Percentiles rank a stretch among this genome's conserved stretches.
Evolutionary conservation across 352 stramenopile genomes (phyloP).

Genomic region (Phytophthora pluvialis): DNA sequence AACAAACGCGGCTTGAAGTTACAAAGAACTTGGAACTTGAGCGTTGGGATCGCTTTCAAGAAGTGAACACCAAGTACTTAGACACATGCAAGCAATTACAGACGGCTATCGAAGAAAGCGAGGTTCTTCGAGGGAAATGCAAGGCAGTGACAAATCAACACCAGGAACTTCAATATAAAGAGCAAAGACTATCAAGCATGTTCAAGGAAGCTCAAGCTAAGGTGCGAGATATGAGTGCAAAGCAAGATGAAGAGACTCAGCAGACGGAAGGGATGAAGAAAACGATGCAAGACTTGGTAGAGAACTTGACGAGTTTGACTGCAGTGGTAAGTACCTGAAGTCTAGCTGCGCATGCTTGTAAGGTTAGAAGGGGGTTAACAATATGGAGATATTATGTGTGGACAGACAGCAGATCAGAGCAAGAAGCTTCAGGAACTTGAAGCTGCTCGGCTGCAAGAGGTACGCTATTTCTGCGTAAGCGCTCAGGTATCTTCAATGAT

Average conservation of each 20-base stretch:
- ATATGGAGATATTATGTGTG: background rate
- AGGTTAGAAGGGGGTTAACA: background rate
- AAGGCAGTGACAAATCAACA: conserved; percentile 41
- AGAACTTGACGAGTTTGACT: conserved; percentile 72
- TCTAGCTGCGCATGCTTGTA: background rate
- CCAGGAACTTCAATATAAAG: conserved; percentile 37
- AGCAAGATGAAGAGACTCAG: conserved; percentile 42
- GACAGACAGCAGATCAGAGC: conserved; percentile 66
- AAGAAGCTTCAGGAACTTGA: conserved; percentile 73
- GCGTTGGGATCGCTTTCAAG: conserved; percentile 72
- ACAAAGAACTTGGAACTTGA: conserved; percentile 67
- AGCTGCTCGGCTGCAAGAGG: conserved; percentile 47
- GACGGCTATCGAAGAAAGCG: conserved; percentile 29
- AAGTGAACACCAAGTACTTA: conserved; percentile 76
- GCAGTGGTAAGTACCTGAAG: conserved; percentile 40
- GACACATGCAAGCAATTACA: conserved; percentile 55
- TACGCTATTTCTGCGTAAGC: conserved; percentile 12
- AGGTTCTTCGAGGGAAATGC: conserved; percentile 38
- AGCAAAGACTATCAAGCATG: conserved; percentile 30
- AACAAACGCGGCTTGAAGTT: conserved; percentile 56
- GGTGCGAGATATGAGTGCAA: conserved; percentile 23
- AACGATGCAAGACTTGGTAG: conserved; percentile 70
- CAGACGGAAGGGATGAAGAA: conserved; percentile 56
- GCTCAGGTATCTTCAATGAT: background rate
- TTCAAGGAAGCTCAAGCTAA: conserved; percentile 34